Conservation (phyloP, 164 flowering plant genomes). For the Pachysandra terminalis region DNA sequence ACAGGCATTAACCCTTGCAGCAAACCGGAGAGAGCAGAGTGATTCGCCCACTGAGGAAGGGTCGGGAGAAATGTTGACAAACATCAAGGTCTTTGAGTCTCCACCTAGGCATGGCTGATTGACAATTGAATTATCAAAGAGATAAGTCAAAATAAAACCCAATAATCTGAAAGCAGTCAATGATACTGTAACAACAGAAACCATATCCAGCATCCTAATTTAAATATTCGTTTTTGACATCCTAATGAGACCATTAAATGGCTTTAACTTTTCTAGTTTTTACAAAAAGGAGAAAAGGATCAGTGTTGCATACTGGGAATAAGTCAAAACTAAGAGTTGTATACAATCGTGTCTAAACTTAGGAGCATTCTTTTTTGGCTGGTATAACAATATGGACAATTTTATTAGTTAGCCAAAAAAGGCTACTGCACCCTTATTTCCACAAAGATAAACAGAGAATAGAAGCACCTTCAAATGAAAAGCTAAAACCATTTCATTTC, state of each 20-base stretch:
- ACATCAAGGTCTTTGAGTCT: constrained; percentile 93
- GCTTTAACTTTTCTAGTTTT: too few species aligned
- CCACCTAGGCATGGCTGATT: constrained; percentile 95
- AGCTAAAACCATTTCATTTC: neutral
- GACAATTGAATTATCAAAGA: neutral
- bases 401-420: too few species aligned
- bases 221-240: too few species aligned
- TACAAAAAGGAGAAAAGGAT: too few species aligned
- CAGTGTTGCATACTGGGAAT: too few species aligned
- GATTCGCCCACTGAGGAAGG: constrained; percentile 85
- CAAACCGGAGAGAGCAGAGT: constrained; percentile 87
- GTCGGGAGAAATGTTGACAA: constrained; percentile 86
- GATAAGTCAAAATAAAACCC: neutral
- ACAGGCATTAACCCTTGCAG: constrained; percentile 90
- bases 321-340: too few species aligned
- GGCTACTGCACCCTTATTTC: neutral
- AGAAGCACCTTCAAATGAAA: neutral
- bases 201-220: too few species aligned
- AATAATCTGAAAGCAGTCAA: neutral
- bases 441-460: neutral
- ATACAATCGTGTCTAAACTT: too few species aligned
- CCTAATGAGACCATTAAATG: too few species aligned
- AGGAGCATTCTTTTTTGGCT: too few species aligned
- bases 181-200: neutral
- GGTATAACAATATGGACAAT: too few species aligned